Conservation (phyloP, 2,329 filamentous ascomycete genomes). For the Fusarium nisikadoi region DNA sequence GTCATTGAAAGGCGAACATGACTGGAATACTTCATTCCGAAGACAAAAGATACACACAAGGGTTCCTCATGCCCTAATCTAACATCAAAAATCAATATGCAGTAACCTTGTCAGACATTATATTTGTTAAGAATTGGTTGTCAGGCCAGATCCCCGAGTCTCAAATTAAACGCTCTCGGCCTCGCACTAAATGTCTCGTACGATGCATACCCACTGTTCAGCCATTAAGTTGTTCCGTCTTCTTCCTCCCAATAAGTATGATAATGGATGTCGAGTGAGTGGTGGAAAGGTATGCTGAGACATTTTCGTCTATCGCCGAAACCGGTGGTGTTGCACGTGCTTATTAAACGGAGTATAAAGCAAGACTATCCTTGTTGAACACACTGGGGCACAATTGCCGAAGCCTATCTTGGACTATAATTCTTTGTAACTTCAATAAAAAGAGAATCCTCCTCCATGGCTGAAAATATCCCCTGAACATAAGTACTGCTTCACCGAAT, state of each 20-base stretch:
- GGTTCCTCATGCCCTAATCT: background rate
- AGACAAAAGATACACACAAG: background rate
- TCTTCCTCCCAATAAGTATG: conserved; percentile 4
- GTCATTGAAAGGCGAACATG: background rate
- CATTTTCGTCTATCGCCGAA: background rate
- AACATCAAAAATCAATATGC: background rate
- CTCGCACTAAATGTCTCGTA: conserved; percentile 26
- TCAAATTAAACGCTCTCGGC: conserved; percentile 9
- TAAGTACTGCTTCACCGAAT: background rate
- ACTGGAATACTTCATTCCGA: background rate
- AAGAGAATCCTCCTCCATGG: background rate
- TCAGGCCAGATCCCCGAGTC: conserved; percentile 9
- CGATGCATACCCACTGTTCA: conserved; percentile 34
- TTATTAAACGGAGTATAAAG: background rate
- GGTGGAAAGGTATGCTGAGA: background rate
- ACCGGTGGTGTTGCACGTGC: background rate
- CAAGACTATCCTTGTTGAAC: background rate
- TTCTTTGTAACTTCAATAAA: background rate
- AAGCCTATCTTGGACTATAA: background rate
- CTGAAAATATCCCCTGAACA: background rate
- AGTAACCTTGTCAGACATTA: background rate
- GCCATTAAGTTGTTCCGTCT: conserved; percentile 14
- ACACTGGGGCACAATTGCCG: conserved; percentile 4
- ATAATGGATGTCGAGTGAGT: background rate
- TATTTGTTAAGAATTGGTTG: background rate